Base-by-base conservation (phyloP, 75 land plant species). In the Picea glauca region DNA sequence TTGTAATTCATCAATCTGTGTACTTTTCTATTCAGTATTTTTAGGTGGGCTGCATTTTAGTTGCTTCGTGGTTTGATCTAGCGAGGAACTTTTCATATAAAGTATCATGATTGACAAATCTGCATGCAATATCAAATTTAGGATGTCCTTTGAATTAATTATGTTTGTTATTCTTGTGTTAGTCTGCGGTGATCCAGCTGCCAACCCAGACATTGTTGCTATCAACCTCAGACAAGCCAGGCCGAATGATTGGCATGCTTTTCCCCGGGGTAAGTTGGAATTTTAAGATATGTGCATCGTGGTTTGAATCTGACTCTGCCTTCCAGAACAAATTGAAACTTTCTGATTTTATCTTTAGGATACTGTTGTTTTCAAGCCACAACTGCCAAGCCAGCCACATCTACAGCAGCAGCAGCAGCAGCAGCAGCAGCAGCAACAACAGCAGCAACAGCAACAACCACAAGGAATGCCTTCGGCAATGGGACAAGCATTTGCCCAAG, bases 311-410 rank as follows among this genome's bases (percentile, higher is more conserved):
- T 33, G 13, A 26, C n/a, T 2, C 50, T 1, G 38, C 4, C 13
- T 72, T n/a, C 14, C 38, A 4, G 56, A 18, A 50, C 58, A 11
- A 58, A n/a, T 38, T 60, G 62, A 61, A 26, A 26, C 38, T 30
- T 38, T 85, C 78, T 38, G 33, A 21, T 78, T 81, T 18, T 72
- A 4, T 67, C 11, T 67, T 35, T 78, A 97, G 99, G 96, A 98
- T 85, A 91, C 88, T 94, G 99, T 98, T 75, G 96, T 95, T 77
- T 95, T 95, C 62, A 98, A 95, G 86, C 99, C 98, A 20, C 98
- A 92, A 68, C 70, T 78, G 20, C 60, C 95, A 26, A 86, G 75
- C 43, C 88, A 86, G 75, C 88, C 76, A 58, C 90, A 84, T 68
- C 91, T 85, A 20, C 92, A 84, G n/a, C n/a, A n/a, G n/a, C n/a